Percentiles rank a stretch among this genome's conserved stretches.
Conservation (phyloP, 2,329 filamentous ascomycete genomes). For the Ceratocystis ficicola region DNA sequence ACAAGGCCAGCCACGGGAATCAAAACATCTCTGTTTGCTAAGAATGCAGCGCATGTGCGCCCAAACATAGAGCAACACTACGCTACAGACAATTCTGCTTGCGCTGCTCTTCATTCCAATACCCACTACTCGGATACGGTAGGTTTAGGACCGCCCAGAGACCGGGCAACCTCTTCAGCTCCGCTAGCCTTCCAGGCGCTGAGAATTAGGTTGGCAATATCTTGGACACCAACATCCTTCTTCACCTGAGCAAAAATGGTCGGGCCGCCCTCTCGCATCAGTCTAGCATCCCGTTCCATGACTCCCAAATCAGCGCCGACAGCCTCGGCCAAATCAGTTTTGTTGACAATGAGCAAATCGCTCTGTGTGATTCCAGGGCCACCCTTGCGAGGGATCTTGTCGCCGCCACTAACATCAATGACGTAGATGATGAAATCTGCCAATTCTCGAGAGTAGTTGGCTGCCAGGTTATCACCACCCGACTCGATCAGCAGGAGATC, state of each 20-base stretch:
- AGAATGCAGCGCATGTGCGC: too few species aligned
- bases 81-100: too few species aligned
- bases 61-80: too few species aligned
- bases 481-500: constrained; percentile 89
- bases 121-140: constrained; percentile 32
- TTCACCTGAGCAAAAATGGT: constrained; percentile 98
- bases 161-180: constrained; percentile 49
- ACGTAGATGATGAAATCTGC: constrained; percentile 98
- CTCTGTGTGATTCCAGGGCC: constrained; percentile 95
- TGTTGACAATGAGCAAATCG: constrained; percentile 88
- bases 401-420: constrained; percentile 89
- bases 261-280: constrained; percentile 90
- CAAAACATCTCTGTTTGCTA: too few species aligned
- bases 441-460: constrained; percentile 89
- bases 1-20: neutral
- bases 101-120: neutral
- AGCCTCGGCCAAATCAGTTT: constrained; percentile 84
- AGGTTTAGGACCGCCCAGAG: constrained; percentile 44
- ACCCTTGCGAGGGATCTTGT: constrained; percentile 93
- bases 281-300: constrained; percentile 88
- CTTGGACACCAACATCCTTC: constrained; percentile 68
- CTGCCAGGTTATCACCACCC: constrained; percentile 90
- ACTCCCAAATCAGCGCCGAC: constrained; percentile 82
- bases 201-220: constrained; percentile 77
- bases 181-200: constrained; percentile 90